Evolutionary conservation across 805 yeast genomes (phyloP).

Genomic region (Phaffomyces opuntiae): DNA sequence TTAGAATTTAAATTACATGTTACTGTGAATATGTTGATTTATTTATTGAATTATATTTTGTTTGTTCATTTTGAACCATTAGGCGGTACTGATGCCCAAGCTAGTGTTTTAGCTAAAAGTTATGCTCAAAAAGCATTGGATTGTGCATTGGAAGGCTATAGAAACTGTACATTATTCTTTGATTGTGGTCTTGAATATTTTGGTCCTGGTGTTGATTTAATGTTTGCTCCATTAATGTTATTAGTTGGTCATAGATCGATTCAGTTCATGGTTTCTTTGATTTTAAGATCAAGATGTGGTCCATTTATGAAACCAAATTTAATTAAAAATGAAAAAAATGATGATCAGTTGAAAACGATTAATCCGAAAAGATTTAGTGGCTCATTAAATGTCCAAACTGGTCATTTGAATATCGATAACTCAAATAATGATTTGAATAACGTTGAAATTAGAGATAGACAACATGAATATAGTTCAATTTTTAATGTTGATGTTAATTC

Average conservation of each 20-base stretch:
- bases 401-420: slow-evolving; percentile 13
- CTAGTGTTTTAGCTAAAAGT: slow-evolving; percentile 27
- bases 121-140: slow-evolving; percentile 37
- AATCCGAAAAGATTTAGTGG: slow-evolving; percentile 16
- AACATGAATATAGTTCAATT: slow-evolving; percentile 19
- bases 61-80: slow-evolving; percentile 38
- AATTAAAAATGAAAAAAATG: neutral
- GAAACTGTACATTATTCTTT: slow-evolving; percentile 35
- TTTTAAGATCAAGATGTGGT: slow-evolving; percentile 41
- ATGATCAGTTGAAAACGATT: neutral
- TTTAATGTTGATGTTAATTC: slow-evolving; percentile 29
- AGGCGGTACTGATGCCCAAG: slow-evolving; percentile 29
- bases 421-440: slow-evolving; percentile 18
- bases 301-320: slow-evolving; percentile 27
- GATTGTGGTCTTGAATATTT: slow-evolving; percentile 27
- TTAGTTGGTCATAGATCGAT: slow-evolving; percentile 49
- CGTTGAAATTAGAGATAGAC: slow-evolving; percentile 17
- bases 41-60: slow-evolving; percentile 42
- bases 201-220: slow-evolving; percentile 38
- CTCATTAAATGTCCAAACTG: slow-evolving; percentile 4
- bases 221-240: slow-evolving; percentile 42
- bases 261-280: slow-evolving; percentile 51
- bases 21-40: slow-evolving; percentile 40
- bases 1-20: slow-evolving; percentile 32
- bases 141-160: slow-evolving; percentile 36